These are phyloP conservation scores for Anaeromyces robustus DNA, from an alignment of 192 early-diverging fungal genomes.

Conservation along the genomic window DNA sequence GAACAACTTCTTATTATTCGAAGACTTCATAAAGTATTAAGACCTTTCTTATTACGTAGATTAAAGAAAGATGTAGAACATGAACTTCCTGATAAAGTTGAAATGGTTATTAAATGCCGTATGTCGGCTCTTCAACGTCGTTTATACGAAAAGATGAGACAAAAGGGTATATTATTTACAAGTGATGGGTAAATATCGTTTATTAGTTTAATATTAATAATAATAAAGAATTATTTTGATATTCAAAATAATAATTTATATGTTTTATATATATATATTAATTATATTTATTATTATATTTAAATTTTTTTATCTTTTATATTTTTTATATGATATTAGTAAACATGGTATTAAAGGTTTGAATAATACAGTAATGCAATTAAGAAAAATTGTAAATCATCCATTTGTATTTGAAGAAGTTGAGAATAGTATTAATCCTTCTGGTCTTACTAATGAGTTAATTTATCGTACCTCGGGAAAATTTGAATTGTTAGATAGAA, in stretches of 20 bases:
- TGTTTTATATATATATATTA: too few species aligned
- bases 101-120: constrained; percentile 81
- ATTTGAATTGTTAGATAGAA: constrained; percentile 89
- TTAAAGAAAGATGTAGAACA: constrained; percentile 97
- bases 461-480: constrained; percentile 82
- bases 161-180: constrained; percentile 48
- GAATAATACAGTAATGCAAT: constrained; percentile 96
- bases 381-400: constrained; percentile 97
- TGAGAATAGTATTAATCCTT: constrained; percentile 64
- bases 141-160: constrained; percentile 77
- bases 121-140: constrained; percentile 72
- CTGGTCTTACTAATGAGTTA: constrained; percentile 46
- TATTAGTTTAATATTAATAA: too few species aligned
- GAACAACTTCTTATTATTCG: constrained; percentile 89
- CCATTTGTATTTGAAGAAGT: constrained; percentile 94
- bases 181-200: not conserved
- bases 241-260: too few species aligned
- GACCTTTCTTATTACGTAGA: constrained; percentile 90
- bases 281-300: too few species aligned
- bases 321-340: not conserved
- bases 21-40: constrained; percentile 90
- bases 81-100: constrained; percentile 93
- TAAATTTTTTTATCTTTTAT: too few species aligned
- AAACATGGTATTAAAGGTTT: constrained; percentile 55
- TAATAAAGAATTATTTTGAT: too few species aligned